phyloP scores from a whole-genome alignment of 768 basidiomycete species.

The Melanogaster broomeanus region DNA sequence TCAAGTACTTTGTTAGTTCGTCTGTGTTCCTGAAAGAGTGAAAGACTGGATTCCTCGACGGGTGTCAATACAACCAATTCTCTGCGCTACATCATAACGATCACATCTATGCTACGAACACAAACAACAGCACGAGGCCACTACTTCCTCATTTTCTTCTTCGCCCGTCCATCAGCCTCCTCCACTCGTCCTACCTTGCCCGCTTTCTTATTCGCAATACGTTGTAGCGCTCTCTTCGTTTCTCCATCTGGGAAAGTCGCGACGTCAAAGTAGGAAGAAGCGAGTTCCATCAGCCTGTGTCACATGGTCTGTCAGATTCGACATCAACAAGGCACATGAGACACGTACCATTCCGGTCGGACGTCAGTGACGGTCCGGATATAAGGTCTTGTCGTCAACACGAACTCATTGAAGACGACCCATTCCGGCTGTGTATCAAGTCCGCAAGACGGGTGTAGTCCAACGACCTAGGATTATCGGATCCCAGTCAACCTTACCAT shows the following conservation, averaged over 20 bases:
- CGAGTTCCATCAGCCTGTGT: conserved; percentile 62
- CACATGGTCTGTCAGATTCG: background rate
- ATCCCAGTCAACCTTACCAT: background rate
- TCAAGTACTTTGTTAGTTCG: too few species aligned
- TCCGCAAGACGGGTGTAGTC: conserved; percentile 79
- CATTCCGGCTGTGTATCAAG: conserved; percentile 87
- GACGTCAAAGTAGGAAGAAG: conserved; percentile 70
- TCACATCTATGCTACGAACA: background rate
- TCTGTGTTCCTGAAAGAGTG: too few species aligned
- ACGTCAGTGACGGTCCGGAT: conserved; percentile 93
- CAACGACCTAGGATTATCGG: conserved; percentile 12
- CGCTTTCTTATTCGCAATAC: conserved; percentile 52
- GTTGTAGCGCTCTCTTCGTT: conserved; percentile 63
- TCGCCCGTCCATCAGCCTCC: conserved; percentile 6
- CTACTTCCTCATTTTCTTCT: conserved; percentile 18
- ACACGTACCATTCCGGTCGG: conserved; percentile 76
- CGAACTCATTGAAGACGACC: conserved; percentile 95
- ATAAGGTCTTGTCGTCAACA: conserved; percentile 84
- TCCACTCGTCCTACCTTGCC: conserved; percentile 37
- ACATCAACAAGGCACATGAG: background rate
- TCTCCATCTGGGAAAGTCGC: conserved; percentile 65
- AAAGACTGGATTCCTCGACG: too few species aligned
- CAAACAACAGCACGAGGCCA: background rate
- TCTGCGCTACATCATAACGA: conserved; percentile 7
- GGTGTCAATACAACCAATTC: too few species aligned